phyloP scores from a whole-genome alignment of 495 filamentous ascomycete genomes.

The Aspergillus coremiiformis region DNA sequence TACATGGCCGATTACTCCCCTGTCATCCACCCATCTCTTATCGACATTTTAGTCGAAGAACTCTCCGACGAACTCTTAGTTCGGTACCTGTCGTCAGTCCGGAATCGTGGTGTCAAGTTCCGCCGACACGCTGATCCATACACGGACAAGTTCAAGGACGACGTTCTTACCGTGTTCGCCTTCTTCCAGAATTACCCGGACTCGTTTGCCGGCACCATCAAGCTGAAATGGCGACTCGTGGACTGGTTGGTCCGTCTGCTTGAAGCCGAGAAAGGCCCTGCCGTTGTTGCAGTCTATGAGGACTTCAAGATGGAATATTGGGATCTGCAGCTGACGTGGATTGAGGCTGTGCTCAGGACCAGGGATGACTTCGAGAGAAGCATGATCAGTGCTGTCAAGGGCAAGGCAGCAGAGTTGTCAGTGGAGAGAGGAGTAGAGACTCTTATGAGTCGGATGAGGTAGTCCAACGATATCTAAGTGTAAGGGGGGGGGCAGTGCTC shows the following conservation, averaged over 20 bases:
- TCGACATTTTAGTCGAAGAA: constrained; percentile 85
- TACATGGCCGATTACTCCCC: constrained; percentile 79
- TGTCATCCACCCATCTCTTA: constrained; percentile 74
- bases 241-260: constrained; percentile 72
- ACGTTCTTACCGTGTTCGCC: constrained; percentile 73
- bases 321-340: constrained; percentile 93
- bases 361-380: constrained; percentile 90
- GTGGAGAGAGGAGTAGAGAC: constrained; percentile 74
- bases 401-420: constrained; percentile 73
- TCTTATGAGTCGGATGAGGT: constrained; percentile 85
- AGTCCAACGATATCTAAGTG: constrained; percentile 11
- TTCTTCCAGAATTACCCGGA: constrained; percentile 56
- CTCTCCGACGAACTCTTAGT: constrained; percentile 83
- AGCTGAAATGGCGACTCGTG: constrained; percentile 85
- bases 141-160: constrained; percentile 83
- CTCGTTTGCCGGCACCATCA: constrained; percentile 64
- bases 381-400: constrained; percentile 82
- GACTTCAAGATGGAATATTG: constrained; percentile 79
- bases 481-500: background rate
- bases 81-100: constrained; percentile 74
- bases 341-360: constrained; percentile 81
- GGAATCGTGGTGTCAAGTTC: constrained; percentile 89
- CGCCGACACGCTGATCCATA: constrained; percentile 67
- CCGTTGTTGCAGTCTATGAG: constrained; percentile 68
- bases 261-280: constrained; percentile 60